Evolutionary conservation across 1,284 basidiomycete genomes (phyloP), one percentile per base, ranked within the genome.

Genomic region (Xanthoconium separans): DNA sequence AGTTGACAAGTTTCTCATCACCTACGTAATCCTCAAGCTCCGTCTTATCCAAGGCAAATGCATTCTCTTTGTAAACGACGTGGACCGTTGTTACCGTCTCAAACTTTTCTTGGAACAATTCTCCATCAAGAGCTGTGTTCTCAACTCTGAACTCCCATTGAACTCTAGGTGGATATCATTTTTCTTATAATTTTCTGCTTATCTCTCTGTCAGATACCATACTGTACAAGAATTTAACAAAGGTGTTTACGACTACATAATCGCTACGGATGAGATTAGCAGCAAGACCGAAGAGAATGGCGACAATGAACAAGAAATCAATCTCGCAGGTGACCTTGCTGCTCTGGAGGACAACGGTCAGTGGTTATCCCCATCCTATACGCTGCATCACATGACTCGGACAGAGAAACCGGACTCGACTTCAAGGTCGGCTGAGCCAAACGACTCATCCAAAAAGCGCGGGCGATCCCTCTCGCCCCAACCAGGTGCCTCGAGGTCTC

Each of bases 211-310:
- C 39, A 93, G 92, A 70, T 98, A 96, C 68, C 97, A 99, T 68
- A 91, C 92, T 6, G 96, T 99, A 3, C 95, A 99, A 66, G 96
- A 98, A 73, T 99, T 99, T 70, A 98, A 99, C 75, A 93, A 95
- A 65, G 97, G 97, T 8, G 93, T 96, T 12, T 99, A 98, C 68
- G 95, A 99, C 68, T 98, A 98, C 69, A 95, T 99, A 57, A 97
- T 99, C 55, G 97, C 97, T 0, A 98, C 95, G 3, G 97, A 99
- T 69, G 97, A 98, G 73, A 83, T 81, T 58, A 79, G 82, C 3
- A 75, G 77, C 9, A 76, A 75, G 9, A 72, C 75, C 15, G 82
- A 88, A 53, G 76, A 78, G 37, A 85, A 85, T 50, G 71, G 70
- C 0, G 76, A 78, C 27, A 68, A 73, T 39, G 75, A 77, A 45